Evolutionary conservation across 148 eudicot genomes (phyloP).

Genomic region (Persicaria maculosa): DNA sequence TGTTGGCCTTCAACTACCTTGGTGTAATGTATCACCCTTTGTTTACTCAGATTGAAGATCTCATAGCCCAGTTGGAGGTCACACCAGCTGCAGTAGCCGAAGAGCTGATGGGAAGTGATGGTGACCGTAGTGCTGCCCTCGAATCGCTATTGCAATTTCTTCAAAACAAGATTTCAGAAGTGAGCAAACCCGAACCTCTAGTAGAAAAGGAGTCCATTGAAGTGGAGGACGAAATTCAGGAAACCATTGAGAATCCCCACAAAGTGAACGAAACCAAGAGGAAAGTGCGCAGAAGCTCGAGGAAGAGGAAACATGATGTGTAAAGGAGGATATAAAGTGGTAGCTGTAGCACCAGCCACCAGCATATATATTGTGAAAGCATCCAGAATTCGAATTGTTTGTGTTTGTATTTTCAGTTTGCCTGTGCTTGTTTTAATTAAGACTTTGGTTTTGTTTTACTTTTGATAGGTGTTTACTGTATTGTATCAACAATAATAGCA

Average conservation of each 20-base stretch:
- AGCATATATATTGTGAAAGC: no score
- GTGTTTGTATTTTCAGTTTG: no score
- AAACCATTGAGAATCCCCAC: neutral
- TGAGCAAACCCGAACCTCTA: neutral
- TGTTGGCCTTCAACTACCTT: slow-evolving; percentile 15
- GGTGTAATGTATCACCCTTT: neutral
- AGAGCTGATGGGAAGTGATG: slow-evolving; percentile 14
- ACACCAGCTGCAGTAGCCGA: slow-evolving; percentile 8
- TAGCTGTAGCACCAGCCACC: no score
- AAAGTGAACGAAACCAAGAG: neutral
- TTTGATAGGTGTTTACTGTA: no score
- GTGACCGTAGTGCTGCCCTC: neutral
- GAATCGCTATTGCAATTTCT: neutral
- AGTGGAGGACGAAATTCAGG: neutral
- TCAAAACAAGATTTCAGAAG: neutral
- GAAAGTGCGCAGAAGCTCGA: neutral
- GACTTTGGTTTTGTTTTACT: no score
- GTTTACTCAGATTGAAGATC: slow-evolving; percentile 4
- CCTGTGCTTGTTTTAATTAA: no score
- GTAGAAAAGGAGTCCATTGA: neutral
- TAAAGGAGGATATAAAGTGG: neutral
- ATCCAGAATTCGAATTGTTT: neutral
- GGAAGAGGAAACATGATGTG: neutral
- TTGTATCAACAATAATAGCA: no score
- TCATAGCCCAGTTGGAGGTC: neutral